Evolutionary conservation across 1,139 yeast species (phyloP).

Genomic region (Casaregolazyma lundiana): DNA sequence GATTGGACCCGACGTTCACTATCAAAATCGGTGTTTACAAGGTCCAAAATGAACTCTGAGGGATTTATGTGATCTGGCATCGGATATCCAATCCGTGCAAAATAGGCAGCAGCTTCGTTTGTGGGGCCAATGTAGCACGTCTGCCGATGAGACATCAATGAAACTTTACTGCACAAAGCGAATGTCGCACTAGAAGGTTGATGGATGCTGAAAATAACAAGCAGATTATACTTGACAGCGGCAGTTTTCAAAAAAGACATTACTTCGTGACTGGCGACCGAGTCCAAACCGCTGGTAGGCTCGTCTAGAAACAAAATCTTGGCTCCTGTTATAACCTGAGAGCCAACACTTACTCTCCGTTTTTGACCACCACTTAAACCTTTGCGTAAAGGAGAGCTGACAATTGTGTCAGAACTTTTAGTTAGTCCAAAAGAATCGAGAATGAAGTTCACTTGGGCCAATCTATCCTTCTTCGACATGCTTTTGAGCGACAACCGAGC

Average conservation of each 20-base stretch:
- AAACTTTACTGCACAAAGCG: slow-evolving; percentile 57
- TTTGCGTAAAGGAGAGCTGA: slow-evolving; percentile 68
- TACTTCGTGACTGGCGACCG: slow-evolving; percentile 72
- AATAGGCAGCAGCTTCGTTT: slow-evolving; percentile 40
- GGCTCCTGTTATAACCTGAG: slow-evolving; percentile 85
- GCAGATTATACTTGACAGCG: slow-evolving; percentile 62
- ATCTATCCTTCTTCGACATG: slow-evolving; percentile 54
- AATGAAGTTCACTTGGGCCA: slow-evolving; percentile 66
- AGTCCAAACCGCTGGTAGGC: slow-evolving; percentile 90
- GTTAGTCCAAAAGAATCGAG: slow-evolving; percentile 68
- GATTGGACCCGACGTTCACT: too few species aligned
- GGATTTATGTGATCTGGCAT: slow-evolving; percentile 60
- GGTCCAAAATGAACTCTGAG: slow-evolving; percentile 70
- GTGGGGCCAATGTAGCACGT: slow-evolving; percentile 58
- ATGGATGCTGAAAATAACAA: slow-evolving; percentile 75
- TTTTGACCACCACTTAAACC: slow-evolving; percentile 81
- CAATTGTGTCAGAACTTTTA: slow-evolving; percentile 71
- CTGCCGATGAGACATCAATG: slow-evolving; percentile 64
- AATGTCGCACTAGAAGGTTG: slow-evolving; percentile 74
- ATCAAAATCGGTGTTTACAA: too few species aligned
- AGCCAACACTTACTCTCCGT: slow-evolving; percentile 79
- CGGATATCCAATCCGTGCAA: slow-evolving; percentile 44
- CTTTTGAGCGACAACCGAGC: slow-evolving; percentile 64
- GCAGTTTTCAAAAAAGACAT: slow-evolving; percentile 55
- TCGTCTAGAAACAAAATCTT: slow-evolving; percentile 80